A percentile compares a stretch with the other conserved stretches of the same genome.
Evolutionary conservation across 2,329 filamentous ascomycete species (phyloP).

Genomic region (Colletotrichum kahawae): DNA sequence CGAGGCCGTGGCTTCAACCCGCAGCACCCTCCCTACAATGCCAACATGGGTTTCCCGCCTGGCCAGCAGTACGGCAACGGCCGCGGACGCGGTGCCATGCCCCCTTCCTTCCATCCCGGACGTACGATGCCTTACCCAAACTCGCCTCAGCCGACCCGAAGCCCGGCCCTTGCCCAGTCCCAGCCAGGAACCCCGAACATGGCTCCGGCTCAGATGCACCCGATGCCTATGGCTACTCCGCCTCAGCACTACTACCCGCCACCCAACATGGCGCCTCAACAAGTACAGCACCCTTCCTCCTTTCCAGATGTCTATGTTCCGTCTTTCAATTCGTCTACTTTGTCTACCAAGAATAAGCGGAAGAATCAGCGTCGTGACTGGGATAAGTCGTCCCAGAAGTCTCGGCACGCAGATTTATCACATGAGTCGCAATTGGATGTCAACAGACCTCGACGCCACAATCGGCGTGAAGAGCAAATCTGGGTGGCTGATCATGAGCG

Average conservation of each 20-base stretch:
- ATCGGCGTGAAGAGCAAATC: conserved; percentile 49
- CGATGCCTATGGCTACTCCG: conserved; percentile 69
- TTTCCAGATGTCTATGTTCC: conserved; percentile 33
- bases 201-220: conserved; percentile 60
- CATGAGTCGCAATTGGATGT: conserved; percentile 38
- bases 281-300: conserved; percentile 59
- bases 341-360: conserved; percentile 46
- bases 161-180: conserved; percentile 69
- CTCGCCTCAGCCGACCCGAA: conserved; percentile 70
- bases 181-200: conserved; percentile 74
- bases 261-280: conserved; percentile 59
- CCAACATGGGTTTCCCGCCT: conserved; percentile 49
- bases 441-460: conserved; percentile 44
- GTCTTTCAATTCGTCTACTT: conserved; percentile 22
- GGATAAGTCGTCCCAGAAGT: conserved; percentile 49
- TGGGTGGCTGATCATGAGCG: conserved; percentile 26
- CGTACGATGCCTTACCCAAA: conserved; percentile 56
- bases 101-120: conserved; percentile 48
- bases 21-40: conserved; percentile 46
- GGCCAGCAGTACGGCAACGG: conserved; percentile 45
- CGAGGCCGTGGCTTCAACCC: conserved; percentile 57
- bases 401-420: conserved; percentile 41
- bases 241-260: conserved; percentile 67
- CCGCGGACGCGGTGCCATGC: conserved; percentile 55
- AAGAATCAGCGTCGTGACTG: conserved; percentile 50